phyloP scores from a whole-genome alignment of 805 yeast genomes.

The Geotrichum ghanense region DNA sequence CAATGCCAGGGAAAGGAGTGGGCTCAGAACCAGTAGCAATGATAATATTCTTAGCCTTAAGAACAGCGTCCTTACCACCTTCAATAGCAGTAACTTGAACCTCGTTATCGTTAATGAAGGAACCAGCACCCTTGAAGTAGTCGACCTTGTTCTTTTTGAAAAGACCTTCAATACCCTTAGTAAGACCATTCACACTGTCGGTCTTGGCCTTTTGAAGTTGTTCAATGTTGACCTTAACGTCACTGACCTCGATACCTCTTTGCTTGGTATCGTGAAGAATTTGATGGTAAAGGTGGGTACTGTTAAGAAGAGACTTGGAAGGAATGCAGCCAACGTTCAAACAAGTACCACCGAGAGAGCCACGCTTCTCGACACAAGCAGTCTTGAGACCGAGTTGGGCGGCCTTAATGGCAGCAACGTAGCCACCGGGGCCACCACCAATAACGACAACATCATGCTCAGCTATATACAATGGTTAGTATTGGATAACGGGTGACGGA shows the following conservation, averaged over 20 bases:
- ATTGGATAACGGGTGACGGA: not conserved
- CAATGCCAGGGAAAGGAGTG: slow-evolving; percentile 97
- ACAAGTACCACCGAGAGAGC: slow-evolving; percentile 95
- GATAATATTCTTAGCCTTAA: slow-evolving; percentile 79
- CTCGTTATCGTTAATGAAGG: slow-evolving; percentile 71
- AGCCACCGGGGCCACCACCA: slow-evolving; percentile 99
- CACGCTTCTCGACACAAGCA: slow-evolving; percentile 96
- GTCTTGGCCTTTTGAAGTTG: slow-evolving; percentile 89
- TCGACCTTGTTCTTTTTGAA: slow-evolving; percentile 93
- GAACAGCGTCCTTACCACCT: slow-evolving; percentile 59
- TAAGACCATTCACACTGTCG: slow-evolving; percentile 75
- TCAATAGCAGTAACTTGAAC: slow-evolving; percentile 77
- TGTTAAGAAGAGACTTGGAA: slow-evolving; percentile 88
- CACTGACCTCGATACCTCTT: slow-evolving; percentile 82
- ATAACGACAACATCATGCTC: slow-evolving; percentile 87
- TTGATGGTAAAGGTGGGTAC: slow-evolving; percentile 85
- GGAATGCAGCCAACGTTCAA: slow-evolving; percentile 98
- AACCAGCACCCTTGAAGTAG: slow-evolving; percentile 87
- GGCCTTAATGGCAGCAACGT: slow-evolving; percentile 97
- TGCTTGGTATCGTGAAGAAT: slow-evolving; percentile 70
- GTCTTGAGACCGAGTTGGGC: slow-evolving; percentile 93
- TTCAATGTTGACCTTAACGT: slow-evolving; percentile 61
- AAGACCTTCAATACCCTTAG: slow-evolving; percentile 88
- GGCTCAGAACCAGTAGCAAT: slow-evolving; percentile 98
- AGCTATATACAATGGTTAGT: slow-evolving; percentile 19